Percentiles rank a stretch among this genome's conserved stretches.
Conservation (phyloP, 1,284 basidiomycete species). For the Coniferiporia weirii region DNA sequence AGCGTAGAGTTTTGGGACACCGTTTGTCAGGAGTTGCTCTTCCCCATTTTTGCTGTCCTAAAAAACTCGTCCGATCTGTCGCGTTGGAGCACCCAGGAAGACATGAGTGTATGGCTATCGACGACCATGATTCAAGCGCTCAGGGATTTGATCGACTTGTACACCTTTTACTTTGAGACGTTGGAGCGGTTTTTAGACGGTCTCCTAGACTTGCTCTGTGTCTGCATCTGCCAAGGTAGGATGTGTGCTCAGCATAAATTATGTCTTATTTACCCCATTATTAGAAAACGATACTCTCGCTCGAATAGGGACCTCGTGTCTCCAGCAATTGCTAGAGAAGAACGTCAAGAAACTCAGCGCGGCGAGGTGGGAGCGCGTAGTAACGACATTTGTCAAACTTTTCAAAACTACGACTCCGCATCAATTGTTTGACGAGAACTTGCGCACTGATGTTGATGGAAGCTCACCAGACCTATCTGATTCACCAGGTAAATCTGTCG, state of each 20-base stretch:
- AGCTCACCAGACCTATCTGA: conserved; percentile 52
- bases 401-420: conserved; percentile 98
- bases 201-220: conserved; percentile 87
- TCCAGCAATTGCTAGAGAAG: conserved; percentile 93
- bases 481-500: conserved; percentile 36
- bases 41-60: conserved; percentile 97
- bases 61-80: conserved; percentile 88
- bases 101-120: conserved; percentile 99
- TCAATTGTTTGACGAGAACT: conserved; percentile 90
- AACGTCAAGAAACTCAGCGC: conserved; percentile 88
- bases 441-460: conserved; percentile 76
- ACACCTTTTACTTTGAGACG: conserved; percentile 93
- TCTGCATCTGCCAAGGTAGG: conserved; percentile 98
- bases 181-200: conserved; percentile 89
- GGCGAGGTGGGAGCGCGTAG: conserved; percentile 87
- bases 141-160: conserved; percentile 92
- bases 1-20: conserved; percentile 96
- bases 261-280: neutral
- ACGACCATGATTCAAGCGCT: conserved; percentile 99
- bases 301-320: conserved; percentile 95
- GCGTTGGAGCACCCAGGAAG: conserved; percentile 93
- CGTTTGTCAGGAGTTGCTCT: conserved; percentile 93
- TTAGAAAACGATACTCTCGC: conserved; percentile 97
- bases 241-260: neutral
- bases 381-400: conserved; percentile 90